Evolutionary conservation across 768 basidiomycete genomes (phyloP).

Genomic region (Tulasnella sp.): DNA sequence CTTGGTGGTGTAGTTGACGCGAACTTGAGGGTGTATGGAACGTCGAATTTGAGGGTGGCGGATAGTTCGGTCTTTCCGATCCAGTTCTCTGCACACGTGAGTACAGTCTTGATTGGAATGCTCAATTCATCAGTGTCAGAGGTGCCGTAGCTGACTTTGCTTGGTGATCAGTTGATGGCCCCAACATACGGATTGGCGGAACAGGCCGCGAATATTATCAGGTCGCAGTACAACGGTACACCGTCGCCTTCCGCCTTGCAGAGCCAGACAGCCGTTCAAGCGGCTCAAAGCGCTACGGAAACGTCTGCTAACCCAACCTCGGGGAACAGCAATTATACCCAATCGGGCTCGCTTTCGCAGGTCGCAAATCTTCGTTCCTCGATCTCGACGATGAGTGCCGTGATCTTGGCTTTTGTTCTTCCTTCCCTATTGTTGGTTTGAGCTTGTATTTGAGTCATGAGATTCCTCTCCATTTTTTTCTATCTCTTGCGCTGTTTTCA

Average conservation of each 20-base stretch:
- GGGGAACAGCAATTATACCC: background rate
- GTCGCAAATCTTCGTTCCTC: background rate
- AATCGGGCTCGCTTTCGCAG: background rate
- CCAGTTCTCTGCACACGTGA: slow-evolving; percentile 35
- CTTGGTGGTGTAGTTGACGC: slow-evolving; percentile 31
- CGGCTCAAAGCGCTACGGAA: background rate
- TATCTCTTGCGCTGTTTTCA: background rate
- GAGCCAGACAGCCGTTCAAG: background rate
- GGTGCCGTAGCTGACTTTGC: slow-evolving; percentile 21
- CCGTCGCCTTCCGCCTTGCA: slow-evolving; percentile 13
- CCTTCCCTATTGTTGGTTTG: background rate
- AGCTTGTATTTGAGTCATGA: background rate
- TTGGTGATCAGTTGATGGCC: slow-evolving; percentile 19
- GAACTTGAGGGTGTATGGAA: slow-evolving; percentile 25
- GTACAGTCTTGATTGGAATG: slow-evolving; percentile 8
- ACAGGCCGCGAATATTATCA: slow-evolving; percentile 35
- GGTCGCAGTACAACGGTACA: slow-evolving; percentile 28
- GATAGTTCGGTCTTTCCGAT: slow-evolving; percentile 16
- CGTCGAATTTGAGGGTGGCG: slow-evolving; percentile 24
- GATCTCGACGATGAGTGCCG: background rate
- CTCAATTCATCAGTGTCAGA: background rate
- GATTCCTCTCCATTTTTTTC: background rate
- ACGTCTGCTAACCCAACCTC: background rate
- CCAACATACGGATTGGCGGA: slow-evolving; percentile 38
- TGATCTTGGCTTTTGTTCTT: background rate